Base-by-base conservation (phyloP, 2,329 filamentous ascomycete species). In the Cordyceps sp. region DNA sequence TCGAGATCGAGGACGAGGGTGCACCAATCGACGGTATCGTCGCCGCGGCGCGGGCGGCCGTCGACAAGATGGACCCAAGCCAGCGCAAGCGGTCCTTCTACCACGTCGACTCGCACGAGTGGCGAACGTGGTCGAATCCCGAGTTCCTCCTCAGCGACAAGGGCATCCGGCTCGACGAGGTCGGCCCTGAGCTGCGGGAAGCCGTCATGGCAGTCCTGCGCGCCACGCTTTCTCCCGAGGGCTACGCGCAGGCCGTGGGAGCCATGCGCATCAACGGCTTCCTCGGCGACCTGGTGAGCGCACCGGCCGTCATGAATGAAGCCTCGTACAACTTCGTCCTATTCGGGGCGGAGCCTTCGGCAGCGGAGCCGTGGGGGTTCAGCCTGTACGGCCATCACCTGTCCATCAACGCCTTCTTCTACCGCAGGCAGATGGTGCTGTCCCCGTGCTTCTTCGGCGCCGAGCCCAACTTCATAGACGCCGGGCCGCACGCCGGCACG, bases 321-420 rank as follows among this genome's bases (percentile, higher is more conserved):
- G 71, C 67, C 54, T 80, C 73, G 2, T 85, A 85, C 62, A 84
- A 84, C 53, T 77, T 83, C 36, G 68, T 72, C 23, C 55, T 84
- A 2, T 84, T 84, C 45, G 78, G 78, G 10, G 51, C 16, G 14
- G 30, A 52, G 9, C 76, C 76, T 0, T 74, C 70, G 0, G 46
- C 55, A 0, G 57, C 57, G 0, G 41, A 53, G 3, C 73, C 78
- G 0, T 85, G 79, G 79, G 79, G 78, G 1, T 80, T 70, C 52
- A 69, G 71, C 0, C 72, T 84, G 44, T 88, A 84, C 53, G 81
- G 81, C 6, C 81, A 88, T 48, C 81, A 88, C 42, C 61, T 88
- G 3, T 83, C 78, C 41, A 61, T 86, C 3, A 75, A 74, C 43
- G 63, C 79, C 16, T 78, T 85, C 46, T 61, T 85, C 40, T 67